phyloP scores from a whole-genome alignment of 2,329 filamentous ascomycete species.

The Emergomyces pasteurianus region DNA sequence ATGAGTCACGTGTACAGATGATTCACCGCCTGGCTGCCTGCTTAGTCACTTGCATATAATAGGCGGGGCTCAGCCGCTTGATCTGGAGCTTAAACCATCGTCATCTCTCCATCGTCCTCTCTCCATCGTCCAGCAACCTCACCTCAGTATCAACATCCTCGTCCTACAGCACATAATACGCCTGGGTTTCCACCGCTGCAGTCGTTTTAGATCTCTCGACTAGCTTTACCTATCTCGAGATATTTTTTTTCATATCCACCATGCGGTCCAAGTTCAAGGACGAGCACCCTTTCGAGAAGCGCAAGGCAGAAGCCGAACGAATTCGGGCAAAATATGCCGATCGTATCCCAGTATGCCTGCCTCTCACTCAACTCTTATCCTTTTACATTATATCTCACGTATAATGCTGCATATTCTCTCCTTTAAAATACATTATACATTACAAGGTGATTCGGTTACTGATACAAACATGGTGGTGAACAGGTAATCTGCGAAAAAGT shows the following conservation, averaged over 20 bases:
- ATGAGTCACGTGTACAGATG: not conserved
- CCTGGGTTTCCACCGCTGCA: not conserved
- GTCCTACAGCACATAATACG: not conserved
- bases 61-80: not conserved
- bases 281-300: slow-evolving; percentile 99
- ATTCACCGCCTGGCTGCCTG: not conserved
- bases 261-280: slow-evolving; percentile 99
- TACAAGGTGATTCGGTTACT: slow-evolving; percentile 8
- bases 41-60: not conserved
- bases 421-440: not conserved
- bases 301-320: slow-evolving; percentile 98
- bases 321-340: slow-evolving; percentile 98
- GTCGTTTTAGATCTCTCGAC: slow-evolving; percentile 6
- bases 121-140: not conserved
- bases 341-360: slow-evolving; percentile 77
- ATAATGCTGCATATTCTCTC: slow-evolving; percentile 6
- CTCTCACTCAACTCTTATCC: not conserved
- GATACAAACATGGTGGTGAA: slow-evolving; percentile 11
- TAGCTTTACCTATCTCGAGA: slow-evolving; percentile 5
- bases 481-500: slow-evolving; percentile 99
- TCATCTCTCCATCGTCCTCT: slow-evolving; percentile 3
- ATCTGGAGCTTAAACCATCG: slow-evolving; percentile 6
- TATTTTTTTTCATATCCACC: slow-evolving; percentile 35
- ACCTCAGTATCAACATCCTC: slow-evolving; percentile 8
- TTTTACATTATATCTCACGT: not conserved